Base-by-base conservation (phyloP, 768 basidiomycete species). In the Rhodotorula kratochvilovae region DNA sequence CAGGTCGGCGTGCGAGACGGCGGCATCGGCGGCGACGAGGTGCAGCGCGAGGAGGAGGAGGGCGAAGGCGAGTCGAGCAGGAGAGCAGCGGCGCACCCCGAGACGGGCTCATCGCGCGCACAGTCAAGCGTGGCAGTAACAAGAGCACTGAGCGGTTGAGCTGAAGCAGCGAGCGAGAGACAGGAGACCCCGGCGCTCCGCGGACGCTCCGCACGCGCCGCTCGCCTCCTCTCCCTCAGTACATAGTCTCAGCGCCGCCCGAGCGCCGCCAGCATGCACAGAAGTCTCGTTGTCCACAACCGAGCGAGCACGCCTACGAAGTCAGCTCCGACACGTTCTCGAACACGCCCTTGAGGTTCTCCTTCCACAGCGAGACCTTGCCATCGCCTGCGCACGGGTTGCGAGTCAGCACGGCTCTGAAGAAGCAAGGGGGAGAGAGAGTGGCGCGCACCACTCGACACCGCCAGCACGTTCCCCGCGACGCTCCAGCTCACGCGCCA, bases 401-500 rank as follows among this genome's bases (percentile, higher is more conserved):
- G 15, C 15, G 11, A 11, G 31, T 36, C 19, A 42, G 21, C 43
- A 51, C n/a, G n/a, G n/a, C n/a, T n/a, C n/a, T n/a, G n/a, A n/a
- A n/a, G n/a, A n/a, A n/a, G n/a, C 23, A 10, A 21, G 27, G 2
- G 21, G 11, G 21, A 45, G 19, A 42, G 36, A 13, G n/a, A 31
- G 16, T 19, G 0, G 0, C 27, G 65, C 73, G 42, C 58, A 74
- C 73, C 77, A 80, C 92, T 95, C 80, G 91, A 92, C 55, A 98
- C 96, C 1, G 94, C 94, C 57, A 99, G 84, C 62, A 99, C 86
- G 79, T 97, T 98, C 27, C 95, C 95, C 1, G 94, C 91, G 35
- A 97, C 85, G 74, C 91, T 94, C 96, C 96, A 99, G 56, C 90
- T 92, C 45, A 97, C 92, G n/a, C 94, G 86, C 96, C 95, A 99